Conservation (phyloP, 257 asterid species). For the Cordia subcordata region DNA sequence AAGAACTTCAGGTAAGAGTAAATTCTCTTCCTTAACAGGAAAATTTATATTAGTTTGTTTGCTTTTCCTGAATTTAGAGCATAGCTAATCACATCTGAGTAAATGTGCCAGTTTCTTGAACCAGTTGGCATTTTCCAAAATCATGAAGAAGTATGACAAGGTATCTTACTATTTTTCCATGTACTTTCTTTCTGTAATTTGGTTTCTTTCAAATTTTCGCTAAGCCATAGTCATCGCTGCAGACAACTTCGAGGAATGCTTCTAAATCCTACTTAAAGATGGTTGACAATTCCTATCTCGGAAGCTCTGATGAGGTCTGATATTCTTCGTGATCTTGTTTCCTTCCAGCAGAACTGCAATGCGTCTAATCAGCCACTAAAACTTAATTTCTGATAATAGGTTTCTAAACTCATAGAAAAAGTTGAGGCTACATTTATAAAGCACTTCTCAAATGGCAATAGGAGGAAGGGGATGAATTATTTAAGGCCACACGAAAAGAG, state of each 20-base stretch:
- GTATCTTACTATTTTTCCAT: constrained; percentile 24
- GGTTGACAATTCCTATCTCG: constrained; percentile 67
- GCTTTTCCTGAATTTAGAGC: too few relatives aligned
- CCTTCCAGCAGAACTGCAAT: background rate
- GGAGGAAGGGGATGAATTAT: constrained; percentile 50
- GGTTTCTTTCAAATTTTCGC: background rate
- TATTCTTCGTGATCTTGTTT: background rate
- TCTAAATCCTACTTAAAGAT: constrained; percentile 63
- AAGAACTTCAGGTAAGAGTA: constrained; percentile 52
- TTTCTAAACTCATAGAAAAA: constrained; percentile 44
- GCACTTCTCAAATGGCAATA: constrained; percentile 66
- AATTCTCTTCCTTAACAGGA: too few relatives aligned
- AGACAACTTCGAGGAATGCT: constrained; percentile 77
- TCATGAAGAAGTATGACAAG: constrained; percentile 89
- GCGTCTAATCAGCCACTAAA: background rate
- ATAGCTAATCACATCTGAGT: constrained; percentile 11
- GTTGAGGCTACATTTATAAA: constrained; percentile 54
- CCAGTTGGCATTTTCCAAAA: constrained; percentile 76
- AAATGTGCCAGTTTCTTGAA: constrained; percentile 64
- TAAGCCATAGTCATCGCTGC: constrained; percentile 6
- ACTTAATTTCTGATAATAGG: constrained; percentile 25
- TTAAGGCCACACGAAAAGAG: constrained; percentile 49
- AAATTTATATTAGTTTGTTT: too few relatives aligned
- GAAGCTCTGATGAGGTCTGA: constrained; percentile 81
- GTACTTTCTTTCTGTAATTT: background rate